Evolutionary conservation across 345 rosid species (phyloP).

Genomic region (Noccaea bulbosa): DNA sequence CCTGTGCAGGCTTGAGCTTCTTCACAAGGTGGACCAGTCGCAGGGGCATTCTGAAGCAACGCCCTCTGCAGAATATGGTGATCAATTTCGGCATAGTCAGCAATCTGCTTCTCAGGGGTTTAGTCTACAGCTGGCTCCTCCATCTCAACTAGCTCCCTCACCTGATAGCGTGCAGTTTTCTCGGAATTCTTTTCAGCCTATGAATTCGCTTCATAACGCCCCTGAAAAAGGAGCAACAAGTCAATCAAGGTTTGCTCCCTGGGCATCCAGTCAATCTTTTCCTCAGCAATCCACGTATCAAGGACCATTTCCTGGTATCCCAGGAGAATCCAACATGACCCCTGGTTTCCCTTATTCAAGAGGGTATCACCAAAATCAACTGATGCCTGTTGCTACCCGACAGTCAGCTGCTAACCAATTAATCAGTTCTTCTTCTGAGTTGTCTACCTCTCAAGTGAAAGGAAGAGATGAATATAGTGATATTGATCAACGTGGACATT

Average conservation of each 20-base stretch:
- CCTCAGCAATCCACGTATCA: constrained; percentile 50
- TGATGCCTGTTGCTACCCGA: constrained; percentile 47
- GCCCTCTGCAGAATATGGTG: constrained; percentile 56
- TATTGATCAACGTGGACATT: constrained; percentile 54
- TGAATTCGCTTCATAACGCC: constrained; percentile 37
- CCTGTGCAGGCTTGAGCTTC: constrained; percentile 77
- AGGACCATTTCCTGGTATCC: constrained; percentile 46
- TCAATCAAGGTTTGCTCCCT: constrained; percentile 52
- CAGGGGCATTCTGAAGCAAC: constrained; percentile 42
- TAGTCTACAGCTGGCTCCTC: constrained; percentile 77
- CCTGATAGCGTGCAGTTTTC: constrained; percentile 48
- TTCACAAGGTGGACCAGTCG: constrained; percentile 80
- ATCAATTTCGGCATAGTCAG: constrained; percentile 56
- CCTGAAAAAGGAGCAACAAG: constrained; percentile 54
- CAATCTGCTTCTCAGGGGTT: constrained; percentile 71
- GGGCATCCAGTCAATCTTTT: constrained; percentile 49
- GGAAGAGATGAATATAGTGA: constrained; percentile 49
- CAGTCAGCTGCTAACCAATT: constrained; percentile 42
- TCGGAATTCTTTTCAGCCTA: constrained; percentile 47
- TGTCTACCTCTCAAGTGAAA: constrained; percentile 48
- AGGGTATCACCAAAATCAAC: constrained; percentile 52
- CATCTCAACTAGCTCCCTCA: constrained; percentile 62
- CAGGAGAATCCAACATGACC: constrained; percentile 46
- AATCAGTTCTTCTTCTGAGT: constrained; percentile 45
- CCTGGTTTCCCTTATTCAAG: constrained; percentile 56